Percentiles rank a stretch among this genome's conserved stretches.
These are phyloP conservation scores for Anthostomella pinea DNA, from an alignment of 2,329 filamentous ascomycete genomes.

Conservation along the genomic window DNA sequence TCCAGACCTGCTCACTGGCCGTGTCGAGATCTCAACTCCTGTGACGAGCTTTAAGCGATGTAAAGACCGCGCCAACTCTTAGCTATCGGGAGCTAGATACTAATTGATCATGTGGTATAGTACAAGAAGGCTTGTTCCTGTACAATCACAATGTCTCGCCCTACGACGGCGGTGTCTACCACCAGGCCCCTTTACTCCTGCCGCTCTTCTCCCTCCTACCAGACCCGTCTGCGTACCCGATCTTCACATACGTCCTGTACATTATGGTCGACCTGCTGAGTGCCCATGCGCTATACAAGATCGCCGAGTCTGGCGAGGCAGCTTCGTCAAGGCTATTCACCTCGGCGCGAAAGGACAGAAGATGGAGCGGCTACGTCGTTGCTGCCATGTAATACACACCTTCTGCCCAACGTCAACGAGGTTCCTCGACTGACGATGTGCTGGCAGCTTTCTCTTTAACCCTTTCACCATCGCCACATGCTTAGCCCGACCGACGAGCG, in stretches of 20 bases:
- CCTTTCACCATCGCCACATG: conserved; percentile 92
- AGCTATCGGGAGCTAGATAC: neutral
- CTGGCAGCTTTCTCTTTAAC: conserved; percentile 79
- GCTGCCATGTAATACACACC: conserved; percentile 65
- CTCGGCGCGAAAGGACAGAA: conserved; percentile 72
- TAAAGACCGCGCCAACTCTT: conserved; percentile 42
- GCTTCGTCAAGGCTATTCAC: conserved; percentile 70
- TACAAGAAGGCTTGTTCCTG: conserved; percentile 94
- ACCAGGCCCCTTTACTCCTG: conserved; percentile 83
- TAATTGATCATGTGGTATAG: conserved; percentile 42
- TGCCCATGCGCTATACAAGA: conserved; percentile 73
- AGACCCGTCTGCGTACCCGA: conserved; percentile 60
- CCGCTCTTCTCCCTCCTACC: conserved; percentile 90
- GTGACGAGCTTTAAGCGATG: conserved; percentile 97
- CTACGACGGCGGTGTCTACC: conserved; percentile 86
- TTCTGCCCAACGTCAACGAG: too few species aligned
- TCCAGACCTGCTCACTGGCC: conserved; percentile 79
- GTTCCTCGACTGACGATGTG: conserved; percentile 4
- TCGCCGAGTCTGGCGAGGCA: conserved; percentile 79
- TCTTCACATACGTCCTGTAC: conserved; percentile 78
- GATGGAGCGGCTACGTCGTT: conserved; percentile 72
- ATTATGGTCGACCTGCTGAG: conserved; percentile 77
- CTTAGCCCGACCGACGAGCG: conserved; percentile 81
- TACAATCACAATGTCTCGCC: conserved; percentile 96
- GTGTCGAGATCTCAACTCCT: conserved; percentile 95